phyloP scores from a whole-genome alignment of 768 basidiomycete species.

The Amanita muscaria region DNA sequence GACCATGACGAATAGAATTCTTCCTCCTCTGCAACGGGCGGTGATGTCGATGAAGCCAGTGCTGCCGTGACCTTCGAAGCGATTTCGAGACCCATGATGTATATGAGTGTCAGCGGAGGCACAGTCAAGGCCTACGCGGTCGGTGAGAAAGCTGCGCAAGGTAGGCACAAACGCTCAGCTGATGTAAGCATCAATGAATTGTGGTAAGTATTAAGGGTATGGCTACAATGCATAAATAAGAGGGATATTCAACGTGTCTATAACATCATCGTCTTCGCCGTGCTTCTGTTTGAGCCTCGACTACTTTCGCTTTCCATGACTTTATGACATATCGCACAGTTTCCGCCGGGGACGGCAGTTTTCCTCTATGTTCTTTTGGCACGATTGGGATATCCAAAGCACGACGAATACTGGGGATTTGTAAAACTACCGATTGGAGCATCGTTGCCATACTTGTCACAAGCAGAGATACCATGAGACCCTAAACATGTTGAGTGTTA shows the following conservation, averaged over 20 bases:
- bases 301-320: conserved; percentile 16
- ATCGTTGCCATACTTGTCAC: conserved; percentile 35
- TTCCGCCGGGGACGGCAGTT: conserved; percentile 23
- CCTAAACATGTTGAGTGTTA: conserved; percentile 18
- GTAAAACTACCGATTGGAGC: conserved; percentile 41
- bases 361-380: conserved; percentile 18
- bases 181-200: not conserved
- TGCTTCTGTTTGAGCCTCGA: conserved; percentile 14
- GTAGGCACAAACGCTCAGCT: no score
- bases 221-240: not conserved
- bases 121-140: conserved; percentile 17
- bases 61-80: conserved; percentile 27
- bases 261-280: no score
- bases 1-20: conserved; percentile 92
- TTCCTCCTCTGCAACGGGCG: conserved; percentile 58
- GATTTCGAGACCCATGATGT: conserved; percentile 29
- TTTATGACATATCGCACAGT: conserved; percentile 16
- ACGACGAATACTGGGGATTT: conserved; percentile 31
- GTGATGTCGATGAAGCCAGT: conserved; percentile 21
- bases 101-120: conserved; percentile 12
- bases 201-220: not conserved
- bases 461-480: conserved; percentile 34
- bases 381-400: conserved; percentile 29
- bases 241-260: no score
- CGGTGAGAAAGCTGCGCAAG: no score